A percentile compares a stretch with the other conserved stretches of the same genome.
These are phyloP conservation scores for Microbotryum silenes-acaulis DNA, from an alignment of 1,284 basidiomycete species.

Conservation along the genomic window DNA sequence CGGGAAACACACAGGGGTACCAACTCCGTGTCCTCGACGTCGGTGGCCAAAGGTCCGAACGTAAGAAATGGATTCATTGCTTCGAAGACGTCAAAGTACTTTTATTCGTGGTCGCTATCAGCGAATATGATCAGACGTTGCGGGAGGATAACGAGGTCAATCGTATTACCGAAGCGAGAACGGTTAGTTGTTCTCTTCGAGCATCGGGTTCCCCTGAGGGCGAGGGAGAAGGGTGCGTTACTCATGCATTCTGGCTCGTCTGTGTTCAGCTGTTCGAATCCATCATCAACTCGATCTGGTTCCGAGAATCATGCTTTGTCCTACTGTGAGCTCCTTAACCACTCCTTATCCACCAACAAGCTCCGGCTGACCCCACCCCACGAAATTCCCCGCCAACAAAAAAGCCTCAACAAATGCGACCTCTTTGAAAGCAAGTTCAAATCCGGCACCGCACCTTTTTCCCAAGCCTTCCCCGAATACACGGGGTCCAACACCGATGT, in stretches of 20 bases:
- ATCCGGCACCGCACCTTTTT: background rate
- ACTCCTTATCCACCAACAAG: too few relatives aligned
- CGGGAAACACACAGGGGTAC: background rate
- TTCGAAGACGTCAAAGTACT: conserved; percentile 23
- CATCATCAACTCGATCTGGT: conserved; percentile 40
- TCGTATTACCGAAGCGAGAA: background rate
- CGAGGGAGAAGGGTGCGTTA: background rate
- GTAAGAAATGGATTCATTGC: conserved; percentile 38
- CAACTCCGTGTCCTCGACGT: conserved; percentile 8
- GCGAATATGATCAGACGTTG: conserved; percentile 3
- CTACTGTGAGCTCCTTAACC: conserved; percentile 7
- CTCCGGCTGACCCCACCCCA: too few relatives aligned
- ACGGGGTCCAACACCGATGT: background rate
- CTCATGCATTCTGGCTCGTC: background rate
- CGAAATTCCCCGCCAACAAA: too few relatives aligned
- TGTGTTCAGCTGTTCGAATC: conserved; percentile 31
- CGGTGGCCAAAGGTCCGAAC: conserved; percentile 39
- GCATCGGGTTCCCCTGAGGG: too few relatives aligned
- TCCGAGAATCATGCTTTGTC: conserved; percentile 36
- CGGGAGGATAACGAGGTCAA: background rate
- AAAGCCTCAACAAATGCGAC: conserved; percentile 31
- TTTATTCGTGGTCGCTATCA: conserved; percentile 13
- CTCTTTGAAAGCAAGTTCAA: conserved; percentile 35
- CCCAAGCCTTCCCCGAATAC: conserved; percentile 18
- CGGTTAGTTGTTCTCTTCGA: too few relatives aligned